Conservation (phyloP, 2,329 filamentous ascomycete species). For the Cordyceps militaris region DNA sequence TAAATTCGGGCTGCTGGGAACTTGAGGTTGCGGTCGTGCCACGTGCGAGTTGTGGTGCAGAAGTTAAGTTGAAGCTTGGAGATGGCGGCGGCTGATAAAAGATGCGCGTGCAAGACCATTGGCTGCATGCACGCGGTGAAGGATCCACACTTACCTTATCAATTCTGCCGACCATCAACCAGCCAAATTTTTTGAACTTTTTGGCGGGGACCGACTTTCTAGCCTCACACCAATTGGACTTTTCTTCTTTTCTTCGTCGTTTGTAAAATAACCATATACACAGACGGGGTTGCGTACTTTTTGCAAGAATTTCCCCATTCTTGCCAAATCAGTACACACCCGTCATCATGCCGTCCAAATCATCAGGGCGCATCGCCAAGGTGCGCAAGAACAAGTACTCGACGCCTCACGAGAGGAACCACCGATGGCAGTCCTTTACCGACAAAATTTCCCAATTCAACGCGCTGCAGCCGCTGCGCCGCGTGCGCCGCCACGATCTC, state of each 20-base stretch:
- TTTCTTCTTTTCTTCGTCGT: constrained; percentile 18
- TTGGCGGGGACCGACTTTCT: constrained; percentile 14
- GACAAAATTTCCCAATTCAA: constrained; percentile 85
- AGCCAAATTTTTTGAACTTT: constrained; percentile 23
- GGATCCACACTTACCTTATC: constrained; percentile 25
- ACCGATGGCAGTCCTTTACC: constrained; percentile 87
- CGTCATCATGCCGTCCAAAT: constrained; percentile 53
- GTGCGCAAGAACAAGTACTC: constrained; percentile 61
- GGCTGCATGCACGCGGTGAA: constrained; percentile 15
- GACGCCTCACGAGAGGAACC: constrained; percentile 71
- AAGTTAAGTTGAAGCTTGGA: background rate
- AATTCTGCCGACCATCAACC: constrained; percentile 27
- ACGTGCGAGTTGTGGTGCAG: background rate
- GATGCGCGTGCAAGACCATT: constrained; percentile 29
- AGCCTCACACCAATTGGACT: constrained; percentile 12
- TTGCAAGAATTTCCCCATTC: constrained; percentile 12
- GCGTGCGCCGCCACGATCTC: constrained; percentile 77
- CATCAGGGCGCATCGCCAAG: constrained; percentile 62
- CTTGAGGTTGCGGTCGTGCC: background rate
- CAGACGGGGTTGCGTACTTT: constrained; percentile 10
- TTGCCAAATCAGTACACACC: constrained; percentile 11
- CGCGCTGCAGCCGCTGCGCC: constrained; percentile 82
- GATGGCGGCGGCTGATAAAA: constrained; percentile 7
- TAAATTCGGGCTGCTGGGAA: background rate
- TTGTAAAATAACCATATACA: background rate